phyloP scores from a whole-genome alignment of 2,329 filamentous ascomycete genomes.

The Aspergillus pseudonomiae region DNA sequence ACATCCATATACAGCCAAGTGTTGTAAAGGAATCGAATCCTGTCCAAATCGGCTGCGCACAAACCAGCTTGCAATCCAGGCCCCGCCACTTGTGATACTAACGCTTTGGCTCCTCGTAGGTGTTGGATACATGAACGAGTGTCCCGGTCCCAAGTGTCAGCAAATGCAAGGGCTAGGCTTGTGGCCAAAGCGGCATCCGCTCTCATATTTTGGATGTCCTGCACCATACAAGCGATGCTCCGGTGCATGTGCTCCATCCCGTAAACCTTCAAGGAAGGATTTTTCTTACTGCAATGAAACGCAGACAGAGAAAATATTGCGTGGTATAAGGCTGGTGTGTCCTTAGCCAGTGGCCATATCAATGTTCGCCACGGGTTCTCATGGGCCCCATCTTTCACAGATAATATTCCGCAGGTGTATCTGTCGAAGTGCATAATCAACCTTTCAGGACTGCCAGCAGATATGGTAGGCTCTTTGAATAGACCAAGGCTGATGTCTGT shows the following conservation, averaged over 20 bases:
- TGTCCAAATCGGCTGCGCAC: conserved; percentile 52
- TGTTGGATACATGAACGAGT: conserved; percentile 71
- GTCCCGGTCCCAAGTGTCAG: conserved; percentile 72
- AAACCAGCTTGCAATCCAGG: conserved; percentile 41
- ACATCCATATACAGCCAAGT: conserved; percentile 76
- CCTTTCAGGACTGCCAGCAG: conserved; percentile 60
- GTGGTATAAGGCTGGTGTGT: conserved; percentile 68
- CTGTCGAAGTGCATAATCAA: conserved; percentile 65
- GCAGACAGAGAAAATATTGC: conserved; percentile 70
- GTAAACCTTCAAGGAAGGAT: conserved; percentile 59
- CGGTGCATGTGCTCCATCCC: conserved; percentile 71
- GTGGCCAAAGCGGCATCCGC: conserved; percentile 69
- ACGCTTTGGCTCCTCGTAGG: conserved; percentile 66
- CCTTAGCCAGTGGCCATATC: conserved; percentile 68
- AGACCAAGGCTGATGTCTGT: conserved; percentile 31
- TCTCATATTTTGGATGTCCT: conserved; percentile 64
- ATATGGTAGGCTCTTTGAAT: conserved; percentile 52
- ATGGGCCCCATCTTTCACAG: conserved; percentile 68
- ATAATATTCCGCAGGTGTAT: conserved; percentile 70
- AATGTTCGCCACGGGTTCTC: conserved; percentile 74
- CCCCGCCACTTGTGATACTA: conserved; percentile 63
- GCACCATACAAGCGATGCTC: conserved; percentile 62
- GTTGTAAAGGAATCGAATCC: conserved; percentile 70
- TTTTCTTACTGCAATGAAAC: conserved; percentile 66
- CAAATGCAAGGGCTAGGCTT: conserved; percentile 69